These are phyloP conservation scores for Pneumocystis sp. DNA, from an alignment of 1,139 yeast species.

Conservation along the genomic window DNA sequence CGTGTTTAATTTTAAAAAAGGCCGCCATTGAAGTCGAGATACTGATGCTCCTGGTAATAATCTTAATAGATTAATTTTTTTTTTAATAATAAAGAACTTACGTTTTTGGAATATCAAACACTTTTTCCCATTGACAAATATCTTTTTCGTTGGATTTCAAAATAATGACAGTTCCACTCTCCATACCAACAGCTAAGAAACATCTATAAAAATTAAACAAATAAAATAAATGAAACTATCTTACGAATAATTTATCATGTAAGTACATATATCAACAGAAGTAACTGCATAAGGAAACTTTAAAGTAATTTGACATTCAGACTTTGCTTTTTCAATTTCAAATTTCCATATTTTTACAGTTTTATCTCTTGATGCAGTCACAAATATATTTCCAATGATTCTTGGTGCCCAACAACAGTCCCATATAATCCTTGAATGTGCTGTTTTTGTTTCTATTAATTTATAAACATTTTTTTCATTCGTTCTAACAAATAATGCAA, in stretches of 20 bases:
- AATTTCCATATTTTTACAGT: slow-evolving; percentile 18
- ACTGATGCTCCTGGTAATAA: not conserved
- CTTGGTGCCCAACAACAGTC: slow-evolving; percentile 45
- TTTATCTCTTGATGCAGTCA: slow-evolving; percentile 83
- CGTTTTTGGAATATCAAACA: slow-evolving; percentile 2
- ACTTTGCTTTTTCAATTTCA: slow-evolving; percentile 10
- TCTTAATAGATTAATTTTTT: not conserved
- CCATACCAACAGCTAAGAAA: slow-evolving; percentile 55
- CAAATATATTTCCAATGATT: slow-evolving; percentile 29
- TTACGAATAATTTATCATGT: slow-evolving; percentile 9
- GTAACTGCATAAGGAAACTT: slow-evolving; percentile 45
- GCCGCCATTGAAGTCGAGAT: not conserved
- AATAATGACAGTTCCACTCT: slow-evolving; percentile 39
- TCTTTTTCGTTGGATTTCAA: slow-evolving; percentile 18
- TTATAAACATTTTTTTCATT: slow-evolving; percentile 28
- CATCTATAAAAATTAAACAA: slow-evolving; percentile 19
- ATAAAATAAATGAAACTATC: not conserved
- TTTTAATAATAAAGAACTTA: slow-evolving; percentile 9
- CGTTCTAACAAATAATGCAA: slow-evolving; percentile 55
- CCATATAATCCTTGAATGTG: slow-evolving; percentile 89
- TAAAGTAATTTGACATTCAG: not conserved
- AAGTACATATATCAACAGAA: slow-evolving; percentile 43
- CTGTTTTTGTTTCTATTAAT: slow-evolving; percentile 36
- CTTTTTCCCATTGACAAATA: slow-evolving; percentile 14
- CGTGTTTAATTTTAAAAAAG: not conserved